Conservation (phyloP, 192 early-diverging fungal species). For the Mortierella alpina region DNA sequence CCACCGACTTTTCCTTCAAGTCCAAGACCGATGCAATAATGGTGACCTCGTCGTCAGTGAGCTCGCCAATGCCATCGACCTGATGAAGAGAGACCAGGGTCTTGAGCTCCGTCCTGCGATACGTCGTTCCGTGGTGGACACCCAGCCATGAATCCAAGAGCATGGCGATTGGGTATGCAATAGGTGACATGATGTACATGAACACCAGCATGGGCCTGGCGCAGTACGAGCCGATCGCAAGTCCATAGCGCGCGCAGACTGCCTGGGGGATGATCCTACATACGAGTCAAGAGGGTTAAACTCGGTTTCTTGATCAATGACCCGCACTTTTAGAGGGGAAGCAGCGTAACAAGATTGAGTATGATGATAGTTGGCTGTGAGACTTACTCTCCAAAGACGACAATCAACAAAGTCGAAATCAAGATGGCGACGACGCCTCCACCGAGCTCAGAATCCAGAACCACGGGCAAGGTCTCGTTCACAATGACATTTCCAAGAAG, state of each 20-base stretch:
- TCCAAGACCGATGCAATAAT: slow-evolving; percentile 84
- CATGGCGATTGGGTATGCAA: slow-evolving; percentile 89
- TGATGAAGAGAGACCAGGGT: slow-evolving; percentile 83
- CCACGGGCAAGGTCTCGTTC: slow-evolving; percentile 93
- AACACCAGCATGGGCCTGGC: slow-evolving; percentile 75
- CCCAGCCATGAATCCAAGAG: slow-evolving; percentile 91
- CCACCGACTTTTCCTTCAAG: slow-evolving; percentile 76
- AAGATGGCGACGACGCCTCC: slow-evolving; percentile 88
- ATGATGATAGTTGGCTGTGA: neutral
- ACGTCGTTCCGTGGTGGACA: slow-evolving; percentile 88
- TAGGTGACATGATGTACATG: slow-evolving; percentile 76
- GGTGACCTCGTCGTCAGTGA: slow-evolving; percentile 82
- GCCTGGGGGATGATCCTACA: slow-evolving; percentile 62
- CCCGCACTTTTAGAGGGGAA: neutral
- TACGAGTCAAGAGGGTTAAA: neutral
- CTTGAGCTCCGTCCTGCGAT: slow-evolving; percentile 77
- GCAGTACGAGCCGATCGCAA: slow-evolving; percentile 91
- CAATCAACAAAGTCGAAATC: slow-evolving; percentile 88
- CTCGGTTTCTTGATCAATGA: neutral
- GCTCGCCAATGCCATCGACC: slow-evolving; percentile 71
- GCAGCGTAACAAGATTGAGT: neutral
- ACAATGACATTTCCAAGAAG: slow-evolving; percentile 93
- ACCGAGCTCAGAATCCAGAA: slow-evolving; percentile 81
- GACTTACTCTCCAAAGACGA: slow-evolving; percentile 93
- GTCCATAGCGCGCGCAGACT: slow-evolving; percentile 90